These are phyloP conservation scores for Hemileccinum rubropunctum DNA, from an alignment of 768 basidiomycete genomes.

Conservation along the genomic window DNA sequence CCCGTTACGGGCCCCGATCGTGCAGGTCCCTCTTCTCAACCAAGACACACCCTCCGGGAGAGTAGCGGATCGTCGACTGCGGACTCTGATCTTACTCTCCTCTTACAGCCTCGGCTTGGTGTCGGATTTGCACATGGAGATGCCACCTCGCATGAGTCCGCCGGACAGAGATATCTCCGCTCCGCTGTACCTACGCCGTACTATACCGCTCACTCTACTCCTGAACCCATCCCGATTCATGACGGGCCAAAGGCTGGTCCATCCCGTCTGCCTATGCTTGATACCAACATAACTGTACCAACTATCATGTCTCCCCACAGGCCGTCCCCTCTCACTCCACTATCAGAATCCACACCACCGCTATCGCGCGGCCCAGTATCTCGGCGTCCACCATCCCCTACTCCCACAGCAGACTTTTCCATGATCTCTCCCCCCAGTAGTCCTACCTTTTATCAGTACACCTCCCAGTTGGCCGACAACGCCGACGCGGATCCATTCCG, in stretches of 20 bases:
- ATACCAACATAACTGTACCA: conserved; percentile 17
- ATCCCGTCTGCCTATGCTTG: conserved; percentile 24
- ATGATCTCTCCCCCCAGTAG: conserved; percentile 42
- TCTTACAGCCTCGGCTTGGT: conserved; percentile 8
- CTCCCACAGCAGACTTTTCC: conserved; percentile 45
- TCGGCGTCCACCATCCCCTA: conserved; percentile 42
- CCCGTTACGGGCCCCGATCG: conserved; percentile 1
- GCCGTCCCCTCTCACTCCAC: conserved; percentile 28
- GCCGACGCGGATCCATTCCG: conserved; percentile 21
- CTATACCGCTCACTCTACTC: conserved; percentile 32
- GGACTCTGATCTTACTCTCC: conserved; percentile 22
- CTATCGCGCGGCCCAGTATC: conserved; percentile 6
- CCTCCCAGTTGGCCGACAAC: conserved; percentile 25
- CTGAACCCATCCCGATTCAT: conserved; percentile 22
- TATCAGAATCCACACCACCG: conserved; percentile 26
- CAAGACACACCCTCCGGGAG: neutral
- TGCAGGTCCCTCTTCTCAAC: conserved; percentile 1
- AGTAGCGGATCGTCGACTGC: conserved; percentile 15
- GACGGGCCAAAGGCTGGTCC: conserved; percentile 24
- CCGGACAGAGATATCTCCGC: conserved; percentile 19
- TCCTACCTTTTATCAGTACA: conserved; percentile 32
- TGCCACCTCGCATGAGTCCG: conserved; percentile 3
- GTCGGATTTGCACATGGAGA: conserved; percentile 14
- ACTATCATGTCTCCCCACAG: neutral
- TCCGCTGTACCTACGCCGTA: conserved; percentile 29